Percentiles rank a stretch among this genome's conserved stretches.
Conservation (phyloP, 2,329 filamentous ascomycete genomes). For the Proliferodiscus dingleyae region DNA sequence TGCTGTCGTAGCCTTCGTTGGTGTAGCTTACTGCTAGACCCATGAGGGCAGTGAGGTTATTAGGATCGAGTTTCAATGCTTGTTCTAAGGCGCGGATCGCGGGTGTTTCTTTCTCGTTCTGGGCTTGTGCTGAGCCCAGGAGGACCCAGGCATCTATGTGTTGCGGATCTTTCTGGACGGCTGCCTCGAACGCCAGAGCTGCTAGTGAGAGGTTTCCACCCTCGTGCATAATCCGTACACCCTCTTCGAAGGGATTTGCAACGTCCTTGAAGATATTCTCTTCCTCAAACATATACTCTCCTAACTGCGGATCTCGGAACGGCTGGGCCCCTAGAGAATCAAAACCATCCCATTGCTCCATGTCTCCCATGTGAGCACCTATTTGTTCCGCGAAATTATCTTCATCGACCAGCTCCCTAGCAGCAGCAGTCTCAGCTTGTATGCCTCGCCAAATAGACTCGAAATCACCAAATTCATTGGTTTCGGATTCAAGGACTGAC, state of each 20-base stretch:
- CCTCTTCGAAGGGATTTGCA: conserved; percentile 85
- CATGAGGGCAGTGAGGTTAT: conserved; percentile 88
- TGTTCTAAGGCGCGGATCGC: conserved; percentile 92
- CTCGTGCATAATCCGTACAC: conserved; percentile 85
- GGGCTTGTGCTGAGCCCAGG: conserved; percentile 86
- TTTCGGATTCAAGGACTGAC: conserved; percentile 69
- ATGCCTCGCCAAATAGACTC: conserved; percentile 85
- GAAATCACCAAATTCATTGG: conserved; percentile 77
- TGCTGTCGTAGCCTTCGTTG: conserved; percentile 97
- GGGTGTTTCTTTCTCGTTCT: conserved; percentile 97
- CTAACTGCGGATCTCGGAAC: conserved; percentile 71
- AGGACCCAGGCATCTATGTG: conserved; percentile 93
- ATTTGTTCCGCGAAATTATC: conserved; percentile 50
- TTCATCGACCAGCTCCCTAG: conserved; percentile 64
- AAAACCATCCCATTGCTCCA: conserved; percentile 75
- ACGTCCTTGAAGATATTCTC: conserved; percentile 84
- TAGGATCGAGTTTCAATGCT: conserved; percentile 80
- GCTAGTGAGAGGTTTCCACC: conserved; percentile 92
- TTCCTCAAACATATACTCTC: conserved; percentile 91
- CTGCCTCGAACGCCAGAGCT: conserved; percentile 91
- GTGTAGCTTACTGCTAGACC: conserved; percentile 94
- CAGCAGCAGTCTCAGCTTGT: conserved; percentile 67
- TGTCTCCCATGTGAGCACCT: conserved; percentile 64
- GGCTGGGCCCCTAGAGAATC: conserved; percentile 64
- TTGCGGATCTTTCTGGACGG: conserved; percentile 80